A percentile compares a stretch with the other conserved stretches of the same genome.
phyloP scores from a whole-genome alignment of 2,329 filamentous ascomycete genomes.

The Rhynchosporium agropyri region DNA sequence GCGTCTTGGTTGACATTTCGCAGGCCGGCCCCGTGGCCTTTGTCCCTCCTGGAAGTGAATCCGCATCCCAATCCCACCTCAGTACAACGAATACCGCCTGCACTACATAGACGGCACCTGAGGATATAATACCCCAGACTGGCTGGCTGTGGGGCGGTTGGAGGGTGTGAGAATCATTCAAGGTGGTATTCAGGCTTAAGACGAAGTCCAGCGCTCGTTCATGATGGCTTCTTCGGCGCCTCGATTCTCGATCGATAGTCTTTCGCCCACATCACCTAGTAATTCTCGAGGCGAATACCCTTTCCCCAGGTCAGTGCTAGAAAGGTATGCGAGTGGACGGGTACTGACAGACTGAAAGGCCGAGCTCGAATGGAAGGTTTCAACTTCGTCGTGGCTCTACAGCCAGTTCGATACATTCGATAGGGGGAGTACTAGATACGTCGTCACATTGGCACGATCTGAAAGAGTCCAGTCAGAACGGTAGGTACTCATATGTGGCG shows the following conservation, averaged over 20 bases:
- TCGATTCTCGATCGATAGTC: slow-evolving; percentile 52
- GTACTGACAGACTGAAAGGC: slow-evolving; percentile 41
- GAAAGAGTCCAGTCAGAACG: slow-evolving; percentile 82
- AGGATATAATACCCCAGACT: background rate
- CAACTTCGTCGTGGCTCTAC: slow-evolving; percentile 74
- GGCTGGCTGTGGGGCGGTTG: slow-evolving; percentile 32
- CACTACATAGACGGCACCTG: slow-evolving; percentile 2
- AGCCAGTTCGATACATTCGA: slow-evolving; percentile 84
- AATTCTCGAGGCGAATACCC: slow-evolving; percentile 52
- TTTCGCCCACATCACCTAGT: slow-evolving; percentile 46
- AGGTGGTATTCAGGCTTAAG: background rate
- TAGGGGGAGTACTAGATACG: slow-evolving; percentile 80
- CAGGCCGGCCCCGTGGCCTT: slow-evolving; percentile 5
- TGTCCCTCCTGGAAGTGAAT: slow-evolving; percentile 23
- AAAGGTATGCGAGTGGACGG: background rate
- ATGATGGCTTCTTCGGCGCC: slow-evolving; percentile 48
- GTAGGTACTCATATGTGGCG: slow-evolving; percentile 46
- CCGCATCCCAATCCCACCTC: slow-evolving; percentile 10
- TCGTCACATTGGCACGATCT: slow-evolving; percentile 60
- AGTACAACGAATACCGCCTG: slow-evolving; percentile 1
- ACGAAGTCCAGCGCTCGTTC: background rate
- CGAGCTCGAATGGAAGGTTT: slow-evolving; percentile 44
- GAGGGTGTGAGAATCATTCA: slow-evolving; percentile 19
- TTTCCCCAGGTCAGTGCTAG: slow-evolving; percentile 52
- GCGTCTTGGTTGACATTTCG: slow-evolving; percentile 10